Conservation (phyloP, 805 yeast species). For the Pichia sporocuriosa region DNA sequence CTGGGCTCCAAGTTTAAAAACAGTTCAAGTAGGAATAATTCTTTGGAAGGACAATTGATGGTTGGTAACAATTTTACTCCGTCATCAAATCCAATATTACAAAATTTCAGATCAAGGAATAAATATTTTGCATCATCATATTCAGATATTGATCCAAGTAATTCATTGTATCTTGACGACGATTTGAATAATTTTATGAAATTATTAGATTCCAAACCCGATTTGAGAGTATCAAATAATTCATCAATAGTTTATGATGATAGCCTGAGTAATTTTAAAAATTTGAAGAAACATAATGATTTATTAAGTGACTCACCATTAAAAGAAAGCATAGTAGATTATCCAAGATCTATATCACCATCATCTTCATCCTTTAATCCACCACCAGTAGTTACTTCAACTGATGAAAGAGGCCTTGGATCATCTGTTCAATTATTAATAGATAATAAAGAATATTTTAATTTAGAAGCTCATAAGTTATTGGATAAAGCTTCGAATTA, state of each 20-base stretch:
- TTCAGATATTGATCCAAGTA: constrained; percentile 23
- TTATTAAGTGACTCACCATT: constrained; percentile 15
- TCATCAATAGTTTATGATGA: constrained; percentile 25
- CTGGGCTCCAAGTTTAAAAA: constrained; percentile 50
- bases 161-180: constrained; percentile 27
- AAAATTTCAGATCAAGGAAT: constrained; percentile 21
- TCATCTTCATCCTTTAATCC: constrained; percentile 9
- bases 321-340: constrained; percentile 10
- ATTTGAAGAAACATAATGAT: constrained; percentile 24
- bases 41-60: constrained; percentile 24
- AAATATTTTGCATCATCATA: constrained; percentile 21
- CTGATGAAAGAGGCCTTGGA: constrained; percentile 7
- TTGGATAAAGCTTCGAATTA: not conserved
- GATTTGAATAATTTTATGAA: constrained; percentile 30
- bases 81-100: constrained; percentile 20
- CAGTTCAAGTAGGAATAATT: constrained; percentile 23
- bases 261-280: constrained; percentile 24
- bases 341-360: constrained; percentile 5
- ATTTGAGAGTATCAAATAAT: constrained; percentile 22
- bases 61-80: constrained; percentile 4
- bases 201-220: constrained; percentile 33
- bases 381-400: constrained; percentile 7
- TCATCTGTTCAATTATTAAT: constrained; percentile 9
- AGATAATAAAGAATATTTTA: constrained; percentile 5
- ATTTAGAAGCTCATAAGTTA: not conserved